A percentile compares a stretch with the other conserved stretches of the same genome.
phyloP scores from a whole-genome alignment of 345 rosid species.

The Clarkia xantiana region DNA sequence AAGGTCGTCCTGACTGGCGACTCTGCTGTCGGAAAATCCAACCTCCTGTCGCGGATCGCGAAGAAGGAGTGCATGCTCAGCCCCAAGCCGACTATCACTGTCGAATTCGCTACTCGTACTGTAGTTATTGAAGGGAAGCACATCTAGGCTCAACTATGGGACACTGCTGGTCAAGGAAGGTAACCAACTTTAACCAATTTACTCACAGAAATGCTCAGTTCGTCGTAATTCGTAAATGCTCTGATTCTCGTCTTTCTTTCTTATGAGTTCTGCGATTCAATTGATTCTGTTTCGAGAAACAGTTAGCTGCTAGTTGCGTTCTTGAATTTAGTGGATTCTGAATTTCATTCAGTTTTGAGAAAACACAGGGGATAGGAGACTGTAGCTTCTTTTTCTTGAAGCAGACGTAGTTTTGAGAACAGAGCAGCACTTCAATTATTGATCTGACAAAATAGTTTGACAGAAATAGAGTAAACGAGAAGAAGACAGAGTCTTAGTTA shows the following conservation, averaged over 20 bases:
- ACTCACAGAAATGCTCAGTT: neutral
- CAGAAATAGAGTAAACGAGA: too few relatives aligned
- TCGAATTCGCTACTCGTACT: conserved; percentile 72
- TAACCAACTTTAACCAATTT: conserved; percentile 5
- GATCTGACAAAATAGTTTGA: neutral
- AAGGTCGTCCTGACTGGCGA: conserved; percentile 76
- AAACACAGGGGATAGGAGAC: neutral
- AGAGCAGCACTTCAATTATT: neutral
- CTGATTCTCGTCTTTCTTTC: neutral
- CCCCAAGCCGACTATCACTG: conserved; percentile 85
- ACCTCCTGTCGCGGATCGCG: conserved; percentile 64
- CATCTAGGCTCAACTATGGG: conserved; percentile 87
- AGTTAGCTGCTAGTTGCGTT: neutral
- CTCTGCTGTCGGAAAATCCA: conserved; percentile 80
- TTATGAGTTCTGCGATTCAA: too few relatives aligned
- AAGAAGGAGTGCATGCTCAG: conserved; percentile 60
- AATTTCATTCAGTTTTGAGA: neutral
- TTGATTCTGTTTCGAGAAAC: too few relatives aligned
- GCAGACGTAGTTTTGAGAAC: neutral
- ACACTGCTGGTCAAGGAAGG: conserved; percentile 95
- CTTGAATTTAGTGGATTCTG: neutral
- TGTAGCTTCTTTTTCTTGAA: neutral
- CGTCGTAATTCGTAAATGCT: too few relatives aligned
- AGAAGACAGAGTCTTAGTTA: too few relatives aligned
- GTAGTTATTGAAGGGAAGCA: conserved; percentile 51